Conservation (phyloP, 78 protist genomes). For the Trichosphaerium sp. region DNA sequence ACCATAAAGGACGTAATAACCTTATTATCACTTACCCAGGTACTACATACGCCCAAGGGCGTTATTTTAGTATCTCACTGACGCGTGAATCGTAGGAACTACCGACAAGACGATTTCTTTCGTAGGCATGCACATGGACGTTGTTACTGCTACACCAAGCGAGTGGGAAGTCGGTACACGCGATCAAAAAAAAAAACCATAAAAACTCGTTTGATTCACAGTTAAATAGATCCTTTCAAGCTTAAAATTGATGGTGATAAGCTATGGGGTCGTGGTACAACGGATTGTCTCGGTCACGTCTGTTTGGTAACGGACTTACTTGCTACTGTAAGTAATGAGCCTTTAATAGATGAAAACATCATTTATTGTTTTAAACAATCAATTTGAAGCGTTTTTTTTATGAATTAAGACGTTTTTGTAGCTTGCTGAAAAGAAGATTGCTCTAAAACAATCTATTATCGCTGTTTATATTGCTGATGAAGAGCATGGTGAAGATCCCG, state of each 20-base stretch:
- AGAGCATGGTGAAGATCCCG: conserved; percentile 40
- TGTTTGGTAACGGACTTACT: too few relatives aligned
- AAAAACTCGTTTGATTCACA: too few relatives aligned
- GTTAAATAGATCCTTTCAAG: conserved; percentile 30
- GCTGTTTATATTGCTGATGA: conserved; percentile 64
- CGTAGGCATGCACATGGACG: conserved; percentile 63
- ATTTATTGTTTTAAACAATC: too few relatives aligned
- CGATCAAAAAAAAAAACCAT: too few relatives aligned
- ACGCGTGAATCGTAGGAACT: conserved; percentile 4
- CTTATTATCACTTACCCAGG: conserved; percentile 6
- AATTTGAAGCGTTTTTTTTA: too few relatives aligned
- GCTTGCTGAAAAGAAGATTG: conserved; percentile 28
- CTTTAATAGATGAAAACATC: too few relatives aligned
- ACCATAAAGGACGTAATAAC: conserved; percentile 28
- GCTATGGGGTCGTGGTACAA: conserved; percentile 58
- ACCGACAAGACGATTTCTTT: conserved; percentile 29
- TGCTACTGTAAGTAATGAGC: too few relatives aligned
- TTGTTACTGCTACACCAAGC: conserved; percentile 44
- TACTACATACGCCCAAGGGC: background rate
- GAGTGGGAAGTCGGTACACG: too few relatives aligned
- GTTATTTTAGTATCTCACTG: background rate
- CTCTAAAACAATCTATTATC: conserved; percentile 7
- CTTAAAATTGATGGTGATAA: conserved; percentile 34
- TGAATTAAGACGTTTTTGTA: too few relatives aligned
- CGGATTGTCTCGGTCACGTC: conserved; percentile 66